Percentiles rank a stretch among this genome's conserved stretches.
These are phyloP conservation scores for Dryas alaskensis DNA, from an alignment of 306 rosid species.

Conservation along the genomic window DNA sequence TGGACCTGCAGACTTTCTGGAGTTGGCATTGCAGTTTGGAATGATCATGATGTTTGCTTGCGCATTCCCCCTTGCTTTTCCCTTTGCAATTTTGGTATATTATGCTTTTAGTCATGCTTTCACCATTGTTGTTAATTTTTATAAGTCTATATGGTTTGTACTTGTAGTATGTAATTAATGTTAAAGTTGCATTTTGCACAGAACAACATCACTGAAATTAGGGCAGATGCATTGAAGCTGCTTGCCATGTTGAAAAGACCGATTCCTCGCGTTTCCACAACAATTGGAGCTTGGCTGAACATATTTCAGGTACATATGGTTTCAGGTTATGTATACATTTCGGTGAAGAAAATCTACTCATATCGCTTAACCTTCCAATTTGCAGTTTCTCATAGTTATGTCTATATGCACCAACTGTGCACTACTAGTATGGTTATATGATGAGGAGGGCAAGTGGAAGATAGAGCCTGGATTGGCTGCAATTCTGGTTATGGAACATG, in stretches of 20 bases:
- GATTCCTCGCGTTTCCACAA: constrained; percentile 71
- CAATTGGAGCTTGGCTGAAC: constrained; percentile 97
- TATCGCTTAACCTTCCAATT: neutral
- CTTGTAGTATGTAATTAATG: constrained; percentile 17
- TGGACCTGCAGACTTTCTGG: constrained; percentile 75
- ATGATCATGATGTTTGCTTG: constrained; percentile 98
- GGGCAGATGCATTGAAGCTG: constrained; percentile 94
- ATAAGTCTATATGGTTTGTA: constrained; percentile 19
- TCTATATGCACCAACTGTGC: constrained; percentile 97
- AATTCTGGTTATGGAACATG: constrained; percentile 84
- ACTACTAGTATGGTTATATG: constrained; percentile 84
- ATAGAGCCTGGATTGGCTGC: constrained; percentile 97
- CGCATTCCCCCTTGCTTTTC: constrained; percentile 92
- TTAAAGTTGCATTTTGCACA: constrained; percentile 28
- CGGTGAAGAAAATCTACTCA: neutral
- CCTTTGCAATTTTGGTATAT: constrained; percentile 76
- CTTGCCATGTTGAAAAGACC: constrained; percentile 83
- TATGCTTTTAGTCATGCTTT: constrained; percentile 19
- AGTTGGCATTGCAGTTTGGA: constrained; percentile 95
- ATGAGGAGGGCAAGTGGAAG: constrained; percentile 90
- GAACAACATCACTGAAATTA: constrained; percentile 92
- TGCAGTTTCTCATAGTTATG: constrained; percentile 75
- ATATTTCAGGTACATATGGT: constrained; percentile 73
- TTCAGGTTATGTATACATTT: neutral
- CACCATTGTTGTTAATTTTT: neutral